phyloP scores from a whole-genome alignment of 257 asterid genomes.

The Fraxinus cuspidata region DNA sequence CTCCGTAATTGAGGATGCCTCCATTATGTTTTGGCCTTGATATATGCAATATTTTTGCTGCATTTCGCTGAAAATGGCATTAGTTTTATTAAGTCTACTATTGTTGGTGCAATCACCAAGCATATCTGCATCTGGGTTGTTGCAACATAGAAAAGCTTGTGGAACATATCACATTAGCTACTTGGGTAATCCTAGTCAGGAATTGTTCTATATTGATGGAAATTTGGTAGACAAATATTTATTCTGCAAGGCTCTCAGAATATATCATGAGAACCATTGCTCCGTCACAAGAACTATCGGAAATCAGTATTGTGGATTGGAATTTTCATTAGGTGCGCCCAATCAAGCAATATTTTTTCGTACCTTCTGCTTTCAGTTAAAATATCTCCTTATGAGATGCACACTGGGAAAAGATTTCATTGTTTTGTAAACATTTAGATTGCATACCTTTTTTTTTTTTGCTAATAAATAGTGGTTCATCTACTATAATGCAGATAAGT shows the following conservation, averaged over 20 bases:
- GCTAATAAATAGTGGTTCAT: slow-evolving; percentile 7
- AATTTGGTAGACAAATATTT: slow-evolving; percentile 52
- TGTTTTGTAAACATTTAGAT: not conserved
- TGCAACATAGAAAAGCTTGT: slow-evolving; percentile 47
- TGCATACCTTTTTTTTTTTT: slow-evolving; percentile 13
- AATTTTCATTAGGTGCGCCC: slow-evolving; percentile 52
- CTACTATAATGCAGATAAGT: slow-evolving; percentile 45
- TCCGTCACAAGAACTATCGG: slow-evolving; percentile 32
- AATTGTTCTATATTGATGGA: slow-evolving; percentile 60
- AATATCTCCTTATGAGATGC: not conserved
- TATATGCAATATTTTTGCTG: slow-evolving; percentile 36
- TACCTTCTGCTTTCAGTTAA: not conserved
- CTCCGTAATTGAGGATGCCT: slow-evolving; percentile 37
- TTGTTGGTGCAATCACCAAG: slow-evolving; percentile 45
- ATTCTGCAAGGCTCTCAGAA: slow-evolving; percentile 62
- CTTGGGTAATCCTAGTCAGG: slow-evolving; percentile 41
- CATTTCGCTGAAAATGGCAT: slow-evolving; percentile 39
- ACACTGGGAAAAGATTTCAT: not conserved
- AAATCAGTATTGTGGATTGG: slow-evolving; percentile 46
- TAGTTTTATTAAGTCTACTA: slow-evolving; percentile 37
- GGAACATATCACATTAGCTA: slow-evolving; percentile 50
- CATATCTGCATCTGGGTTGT: slow-evolving; percentile 46
- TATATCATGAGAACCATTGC: slow-evolving; percentile 46
- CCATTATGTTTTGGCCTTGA: slow-evolving; percentile 23
- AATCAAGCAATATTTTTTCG: slow-evolving; percentile 4